Percentiles rank a stretch among this genome's conserved stretches.
Conservation (phyloP, 2,329 filamentous ascomycete genomes). For the Hypoxylon sp. region DNA sequence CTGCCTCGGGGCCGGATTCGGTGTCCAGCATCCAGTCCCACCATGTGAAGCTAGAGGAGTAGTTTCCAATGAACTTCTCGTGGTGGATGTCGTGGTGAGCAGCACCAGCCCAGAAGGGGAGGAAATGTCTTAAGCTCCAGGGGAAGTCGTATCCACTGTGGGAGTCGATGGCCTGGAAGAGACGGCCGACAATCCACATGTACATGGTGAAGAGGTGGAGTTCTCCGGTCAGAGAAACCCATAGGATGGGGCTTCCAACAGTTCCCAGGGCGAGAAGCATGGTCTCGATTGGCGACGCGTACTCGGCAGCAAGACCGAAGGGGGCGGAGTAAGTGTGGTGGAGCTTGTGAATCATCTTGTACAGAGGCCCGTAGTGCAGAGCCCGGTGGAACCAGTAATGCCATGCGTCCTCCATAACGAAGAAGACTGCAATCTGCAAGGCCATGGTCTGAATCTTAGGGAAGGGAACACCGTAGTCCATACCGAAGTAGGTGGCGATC, state of each 20-base stretch:
- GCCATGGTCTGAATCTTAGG: conserved; percentile 88
- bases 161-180: conserved; percentile 98
- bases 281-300: conserved; percentile 96
- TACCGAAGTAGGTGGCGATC: conserved; percentile 91
- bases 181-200: conserved; percentile 89
- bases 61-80: conserved; percentile 99
- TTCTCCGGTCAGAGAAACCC: conserved; percentile 85
- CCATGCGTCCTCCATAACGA: conserved; percentile 96
- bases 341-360: conserved; percentile 98
- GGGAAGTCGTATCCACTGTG: conserved; percentile 99
- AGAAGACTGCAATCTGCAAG: conserved; percentile 93
- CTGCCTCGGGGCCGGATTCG: conserved; percentile 89
- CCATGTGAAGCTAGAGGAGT: conserved; percentile 98
- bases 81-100: conserved; percentile 98
- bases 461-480: conserved; percentile 91
- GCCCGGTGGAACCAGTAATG: conserved; percentile 97
- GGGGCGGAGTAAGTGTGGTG: conserved; percentile 99
- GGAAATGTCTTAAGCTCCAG: conserved; percentile 94
- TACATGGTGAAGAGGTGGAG: conserved; percentile 99
- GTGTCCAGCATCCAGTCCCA: conserved; percentile 97
- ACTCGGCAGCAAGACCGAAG: conserved; percentile 96
- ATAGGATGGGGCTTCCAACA: conserved; percentile 85
- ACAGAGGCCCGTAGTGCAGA: conserved; percentile 94
- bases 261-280: conserved; percentile 93
- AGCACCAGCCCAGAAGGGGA: conserved; percentile 98